Percentiles rank a stretch among this genome's conserved stretches.
phyloP scores from a whole-genome alignment of 192 early-diverging fungal genomes.

The Mortierella alpina region DNA sequence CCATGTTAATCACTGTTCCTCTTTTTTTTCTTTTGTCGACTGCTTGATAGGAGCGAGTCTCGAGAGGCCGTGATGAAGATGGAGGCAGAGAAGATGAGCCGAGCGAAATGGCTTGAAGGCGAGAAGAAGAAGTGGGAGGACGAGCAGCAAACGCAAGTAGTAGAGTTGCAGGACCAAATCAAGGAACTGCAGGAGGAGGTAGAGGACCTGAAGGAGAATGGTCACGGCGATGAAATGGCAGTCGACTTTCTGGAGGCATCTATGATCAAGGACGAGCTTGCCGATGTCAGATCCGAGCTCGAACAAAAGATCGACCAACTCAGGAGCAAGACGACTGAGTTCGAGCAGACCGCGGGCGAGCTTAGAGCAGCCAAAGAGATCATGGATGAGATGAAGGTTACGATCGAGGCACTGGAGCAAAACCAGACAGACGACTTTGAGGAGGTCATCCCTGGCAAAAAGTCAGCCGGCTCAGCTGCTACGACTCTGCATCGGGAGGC shows the following conservation, averaged over 20 bases:
- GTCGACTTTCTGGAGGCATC: no score
- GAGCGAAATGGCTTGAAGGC: slow-evolving; percentile 7
- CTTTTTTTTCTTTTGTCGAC: neutral
- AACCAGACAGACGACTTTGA: slow-evolving; percentile 9
- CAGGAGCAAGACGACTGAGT: neutral
- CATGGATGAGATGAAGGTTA: slow-evolving; percentile 11
- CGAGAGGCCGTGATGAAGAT: slow-evolving; percentile 18
- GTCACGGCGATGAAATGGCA: slow-evolving; percentile 7
- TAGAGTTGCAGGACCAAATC: neutral
- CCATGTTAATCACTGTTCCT: neutral
- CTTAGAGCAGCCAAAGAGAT: neutral
- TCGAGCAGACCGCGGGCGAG: neutral
- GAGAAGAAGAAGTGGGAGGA: slow-evolving; percentile 19
- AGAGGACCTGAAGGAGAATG: slow-evolving; percentile 8
- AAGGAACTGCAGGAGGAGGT: slow-evolving; percentile 10
- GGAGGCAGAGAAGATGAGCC: slow-evolving; percentile 7
- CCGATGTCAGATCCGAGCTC: no score
- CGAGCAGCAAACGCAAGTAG: slow-evolving; percentile 2
- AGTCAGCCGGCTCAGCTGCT: neutral
- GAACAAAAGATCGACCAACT: no score
- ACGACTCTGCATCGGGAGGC: neutral
- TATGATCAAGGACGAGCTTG: no score
- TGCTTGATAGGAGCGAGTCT: slow-evolving; percentile 6
- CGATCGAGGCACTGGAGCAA: neutral
- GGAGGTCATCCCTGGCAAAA: slow-evolving; percentile 13